A percentile compares a stretch with the other conserved stretches of the same genome.
These are phyloP conservation scores for Phytophthora melonis DNA, from an alignment of 352 stramenopile genomes.

Conservation along the genomic window DNA sequence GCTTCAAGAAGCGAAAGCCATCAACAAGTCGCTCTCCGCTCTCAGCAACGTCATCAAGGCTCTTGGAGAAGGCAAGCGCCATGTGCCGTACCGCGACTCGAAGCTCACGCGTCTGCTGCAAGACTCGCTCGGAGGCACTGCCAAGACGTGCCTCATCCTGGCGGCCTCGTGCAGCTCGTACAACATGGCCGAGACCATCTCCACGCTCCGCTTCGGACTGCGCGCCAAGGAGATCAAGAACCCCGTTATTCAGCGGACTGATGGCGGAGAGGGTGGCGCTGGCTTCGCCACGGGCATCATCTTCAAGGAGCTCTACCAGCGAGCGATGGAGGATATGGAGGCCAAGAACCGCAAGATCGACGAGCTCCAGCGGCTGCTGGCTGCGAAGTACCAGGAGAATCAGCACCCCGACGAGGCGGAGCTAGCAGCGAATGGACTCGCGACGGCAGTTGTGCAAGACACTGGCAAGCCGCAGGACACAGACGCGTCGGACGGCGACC, in stretches of 20 bases:
- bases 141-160: slow-evolving; percentile 96
- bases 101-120: slow-evolving; percentile 89
- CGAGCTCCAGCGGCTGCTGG: slow-evolving; percentile 61
- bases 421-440: neutral
- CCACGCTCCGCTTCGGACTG: slow-evolving; percentile 75
- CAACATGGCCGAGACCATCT: slow-evolving; percentile 86
- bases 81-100: slow-evolving; percentile 82
- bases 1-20: slow-evolving; percentile 86
- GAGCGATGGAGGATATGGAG: slow-evolving; percentile 71
- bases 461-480: slow-evolving; percentile 23
- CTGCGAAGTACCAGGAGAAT: slow-evolving; percentile 52
- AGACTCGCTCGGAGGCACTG: slow-evolving; percentile 92
- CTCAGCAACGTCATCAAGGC: slow-evolving; percentile 90
- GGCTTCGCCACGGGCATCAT: slow-evolving; percentile 41
- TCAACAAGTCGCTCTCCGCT: slow-evolving; percentile 88
- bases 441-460: slow-evolving; percentile 11
- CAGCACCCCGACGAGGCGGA: slow-evolving; percentile 31
- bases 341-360: slow-evolving; percentile 78
- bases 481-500: slow-evolving; percentile 33
- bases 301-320: slow-evolving; percentile 79
- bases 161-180: slow-evolving; percentile 89
- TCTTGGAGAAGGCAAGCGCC: slow-evolving; percentile 77
- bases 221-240: slow-evolving; percentile 89
- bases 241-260: slow-evolving; percentile 57
- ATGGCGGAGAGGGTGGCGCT: slow-evolving; percentile 31